Evolutionary conservation across 352 stramenopile species (phyloP).

Genomic region (Pythium phragmiticola): DNA sequence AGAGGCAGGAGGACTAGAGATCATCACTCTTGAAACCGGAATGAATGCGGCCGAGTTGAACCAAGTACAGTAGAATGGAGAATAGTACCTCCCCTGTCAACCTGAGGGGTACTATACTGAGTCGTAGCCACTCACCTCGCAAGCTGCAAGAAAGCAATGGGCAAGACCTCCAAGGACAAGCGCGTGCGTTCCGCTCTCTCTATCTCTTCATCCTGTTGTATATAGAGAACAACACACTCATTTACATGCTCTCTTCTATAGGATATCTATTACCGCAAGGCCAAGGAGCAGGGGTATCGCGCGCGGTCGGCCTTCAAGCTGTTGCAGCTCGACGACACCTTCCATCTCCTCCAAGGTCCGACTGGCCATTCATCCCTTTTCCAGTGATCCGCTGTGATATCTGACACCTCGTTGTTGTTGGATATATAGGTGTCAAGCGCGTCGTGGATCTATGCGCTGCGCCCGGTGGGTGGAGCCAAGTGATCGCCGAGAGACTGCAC

Average conservation of each 20-base stretch:
- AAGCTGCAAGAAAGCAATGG: slow-evolving; percentile 43
- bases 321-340: slow-evolving; percentile 98
- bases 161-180: slow-evolving; percentile 91
- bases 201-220: not conserved
- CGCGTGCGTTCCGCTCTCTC: slow-evolving; percentile 44
- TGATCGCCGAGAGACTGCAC: slow-evolving; percentile 75
- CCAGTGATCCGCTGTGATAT: not conserved
- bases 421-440: slow-evolving; percentile 54
- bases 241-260: slow-evolving; percentile 19
- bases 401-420: not conserved
- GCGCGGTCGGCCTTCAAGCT: slow-evolving; percentile 99
- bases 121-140: slow-evolving; percentile 7
- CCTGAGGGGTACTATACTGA: not conserved
- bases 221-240: not conserved
- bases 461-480: slow-evolving; percentile 85
- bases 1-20: slow-evolving; percentile 8
- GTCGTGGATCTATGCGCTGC: slow-evolving; percentile 84
- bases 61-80: not conserved
- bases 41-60: not conserved
- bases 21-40: slow-evolving; percentile 5
- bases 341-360: slow-evolving; percentile 88
- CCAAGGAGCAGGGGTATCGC: slow-evolving; percentile 94
- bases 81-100: slow-evolving; percentile 16
- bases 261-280: slow-evolving; percentile 93
- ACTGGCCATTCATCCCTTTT: not conserved